Base-by-base conservation (phyloP, 2,329 filamentous ascomycete genomes). In the Aspergillus spinulosporus region DNA sequence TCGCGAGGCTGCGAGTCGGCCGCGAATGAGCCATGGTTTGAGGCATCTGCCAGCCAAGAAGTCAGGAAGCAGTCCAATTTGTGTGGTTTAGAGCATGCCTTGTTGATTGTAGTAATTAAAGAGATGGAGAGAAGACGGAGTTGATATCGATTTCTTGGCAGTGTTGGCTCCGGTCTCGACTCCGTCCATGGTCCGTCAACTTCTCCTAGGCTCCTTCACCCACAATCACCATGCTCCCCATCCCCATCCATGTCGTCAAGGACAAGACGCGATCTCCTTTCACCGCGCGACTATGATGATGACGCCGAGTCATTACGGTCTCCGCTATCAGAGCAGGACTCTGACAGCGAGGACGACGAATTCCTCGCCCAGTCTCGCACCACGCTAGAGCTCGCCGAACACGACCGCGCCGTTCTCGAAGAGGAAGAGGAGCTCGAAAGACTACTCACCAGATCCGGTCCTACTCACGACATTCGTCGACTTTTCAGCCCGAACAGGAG, bases 311-410 rank as follows among this genome's bases (percentile, higher is more conserved):
- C 87, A 5, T 74, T 90, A 42, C 82, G 86, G 65, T 85, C 81
- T 65, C 68, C 74, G 2, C 26, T 47, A 14, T 77, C 75, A 44
- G 87, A 89, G 66, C 87, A 90, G 70, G 88, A 90, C 68, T 88
- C 85, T 56, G 88, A 91, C 68, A 89, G 85, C 73, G 88, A 90
- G 63, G 88, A 91, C 71, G 87, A 91, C 70, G 80, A 89, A 66
- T 79, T 89, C 52, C 76, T 88, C 59, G 78, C 81, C 57, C 82
- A 82, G 6, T 85, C 85, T 34, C 82, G 88, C 47, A 89, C 85
- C 61, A 89, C 86, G 66, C 78, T 82, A 54, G 88, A 92, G 70
- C 78, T 91, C 54, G 82, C 85, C 37, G 83, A 84, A 34, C 85
- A 88, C 72, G 88, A 92, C 68, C 80, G 85, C 43, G 80, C 84